A percentile compares a stretch with the other conserved stretches of the same genome.
These are phyloP conservation scores for Schizosaccharomyces versatilis DNA, from an alignment of 1,139 yeast genomes.

Conservation along the genomic window DNA sequence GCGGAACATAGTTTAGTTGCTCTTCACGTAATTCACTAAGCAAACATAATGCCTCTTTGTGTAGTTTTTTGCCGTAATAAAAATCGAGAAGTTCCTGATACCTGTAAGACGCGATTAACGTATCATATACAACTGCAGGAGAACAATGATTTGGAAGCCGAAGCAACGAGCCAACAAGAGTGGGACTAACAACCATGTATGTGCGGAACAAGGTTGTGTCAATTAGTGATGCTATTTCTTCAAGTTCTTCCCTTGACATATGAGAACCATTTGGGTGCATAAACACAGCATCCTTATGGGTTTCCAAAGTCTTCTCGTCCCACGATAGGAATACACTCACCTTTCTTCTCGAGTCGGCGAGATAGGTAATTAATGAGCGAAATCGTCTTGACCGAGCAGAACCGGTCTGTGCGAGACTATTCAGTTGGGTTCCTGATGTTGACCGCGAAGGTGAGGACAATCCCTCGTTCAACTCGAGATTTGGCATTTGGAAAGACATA, in stretches of 20 bases:
- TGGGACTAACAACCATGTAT: conserved; percentile 43
- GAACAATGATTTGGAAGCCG: conserved; percentile 58
- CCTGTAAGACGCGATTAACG: conserved; percentile 30
- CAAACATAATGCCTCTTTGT: conserved; percentile 45
- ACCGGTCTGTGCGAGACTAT: conserved; percentile 3
- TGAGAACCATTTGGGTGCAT: conserved; percentile 15
- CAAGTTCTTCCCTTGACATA: conserved; percentile 14
- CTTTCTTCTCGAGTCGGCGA: conserved; percentile 31
- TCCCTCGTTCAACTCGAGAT: conserved; percentile 2
- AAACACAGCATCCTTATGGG: conserved; percentile 15
- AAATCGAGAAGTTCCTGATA: conserved; percentile 60
- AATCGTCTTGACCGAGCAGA: conserved; percentile 22
- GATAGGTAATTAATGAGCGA: conserved; percentile 31
- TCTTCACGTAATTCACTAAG: conserved; percentile 21
- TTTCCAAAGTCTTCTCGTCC: conserved; percentile 11
- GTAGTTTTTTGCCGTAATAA: conserved; percentile 41
- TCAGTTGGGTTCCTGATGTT: conserved; percentile 2
- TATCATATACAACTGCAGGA: conserved; percentile 35
- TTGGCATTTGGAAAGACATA: background rate
- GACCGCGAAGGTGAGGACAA: conserved; percentile 6
- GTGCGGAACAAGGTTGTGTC: conserved; percentile 66
- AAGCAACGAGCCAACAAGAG: conserved; percentile 61
- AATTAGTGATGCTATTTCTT: conserved; percentile 29
- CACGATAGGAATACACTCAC: conserved; percentile 13
- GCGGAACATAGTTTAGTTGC: background rate